Evolutionary conservation across 345 rosid genomes (phyloP), one percentile per base, ranked within the genome.

Genomic region (Pugionium dolabratum): DNA sequence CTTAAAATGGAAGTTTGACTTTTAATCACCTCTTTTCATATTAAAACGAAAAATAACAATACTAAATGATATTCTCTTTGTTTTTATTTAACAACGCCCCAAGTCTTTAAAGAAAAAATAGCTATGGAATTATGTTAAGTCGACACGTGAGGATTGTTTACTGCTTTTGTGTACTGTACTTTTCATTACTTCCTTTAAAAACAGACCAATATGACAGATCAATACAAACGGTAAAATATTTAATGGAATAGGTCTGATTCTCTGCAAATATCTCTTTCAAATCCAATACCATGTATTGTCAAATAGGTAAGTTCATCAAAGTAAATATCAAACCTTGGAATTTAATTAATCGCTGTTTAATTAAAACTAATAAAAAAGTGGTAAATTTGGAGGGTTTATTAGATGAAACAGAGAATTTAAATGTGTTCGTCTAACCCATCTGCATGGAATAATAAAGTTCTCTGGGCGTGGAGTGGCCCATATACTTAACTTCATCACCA

Each of bases 1-100:
- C 72, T 66, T 73, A 29, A 50, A 29, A 66, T 66, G 76, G 72
- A 66, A 73, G 34, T 73, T 73, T 73, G 76, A 73, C 67, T 59
- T 73, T 66, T 59, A 51, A 51, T 57, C 26, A 43, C 29, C 29
- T 33, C 9, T 32, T 10, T 25, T 54, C 8, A 54, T 9, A 46
- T 29, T 36, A 6, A 54, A 0, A 33, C 7, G 1, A 11, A 46
- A 62, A 18, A 0, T 45, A 54, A 54, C 10, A 11, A 30, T 5
- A 3, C 34, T 45, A 18, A 18, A 18, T 54, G 35, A 36, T 8
- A 53, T 59, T 49, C 39, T 27, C 7, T 69, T 11, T 69, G 73
- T 62, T 43, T 53, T 29, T n/a, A 28, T 70, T 48, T 53, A 44
- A 70, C 41, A 33, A 53, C 66, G 41, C 0, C 18, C 42, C 7